A percentile compares a stretch with the other conserved stretches of the same genome.
phyloP scores from a whole-genome alignment of 768 basidiomycete genomes.

The Sistotremastrum niveocremeum region DNA sequence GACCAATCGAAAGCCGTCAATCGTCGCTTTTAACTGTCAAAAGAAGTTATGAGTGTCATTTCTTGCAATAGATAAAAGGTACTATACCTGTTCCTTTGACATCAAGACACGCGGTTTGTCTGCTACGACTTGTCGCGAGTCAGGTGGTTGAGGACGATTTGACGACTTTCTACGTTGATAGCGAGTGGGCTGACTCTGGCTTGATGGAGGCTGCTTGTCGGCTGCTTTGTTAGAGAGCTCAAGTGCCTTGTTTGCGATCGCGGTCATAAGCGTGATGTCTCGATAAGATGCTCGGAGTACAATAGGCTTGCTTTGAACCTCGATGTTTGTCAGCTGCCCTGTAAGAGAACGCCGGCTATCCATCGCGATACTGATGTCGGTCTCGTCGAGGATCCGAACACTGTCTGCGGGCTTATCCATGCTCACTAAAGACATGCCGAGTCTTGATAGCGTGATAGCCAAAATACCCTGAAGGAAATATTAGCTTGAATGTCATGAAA shows the following conservation, averaged over 20 bases:
- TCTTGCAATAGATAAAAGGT: constrained; percentile 2
- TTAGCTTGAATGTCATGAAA: background rate
- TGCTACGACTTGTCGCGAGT: background rate
- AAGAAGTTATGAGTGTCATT: constrained; percentile 1
- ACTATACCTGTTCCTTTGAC: constrained; percentile 67
- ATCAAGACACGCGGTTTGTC: constrained; percentile 35
- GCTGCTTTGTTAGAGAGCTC: constrained; percentile 50
- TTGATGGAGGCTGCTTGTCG: constrained; percentile 9
- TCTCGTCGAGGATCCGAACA: constrained; percentile 86
- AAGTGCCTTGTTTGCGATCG: constrained; percentile 77
- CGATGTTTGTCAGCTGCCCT: constrained; percentile 71
- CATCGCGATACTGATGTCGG: constrained; percentile 76
- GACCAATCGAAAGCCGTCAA: constrained; percentile 87
- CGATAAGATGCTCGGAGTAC: constrained; percentile 92
- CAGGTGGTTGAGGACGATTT: too few species aligned
- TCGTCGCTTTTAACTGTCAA: constrained; percentile 60
- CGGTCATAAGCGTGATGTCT: constrained; percentile 79
- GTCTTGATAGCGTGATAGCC: constrained; percentile 61
- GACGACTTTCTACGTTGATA: constrained; percentile 3
- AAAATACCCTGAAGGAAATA: constrained; percentile 45
- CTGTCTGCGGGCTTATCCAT: constrained; percentile 79
- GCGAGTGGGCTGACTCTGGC: constrained; percentile 4
- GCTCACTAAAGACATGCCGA: constrained; percentile 87
- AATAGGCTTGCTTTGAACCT: constrained; percentile 68
- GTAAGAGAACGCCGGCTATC: constrained; percentile 65